Percentiles rank a stretch among this genome's conserved stretches.
Conservation (phyloP, 2,329 filamentous ascomycete genomes). For the Hypomyces perniciosus region DNA sequence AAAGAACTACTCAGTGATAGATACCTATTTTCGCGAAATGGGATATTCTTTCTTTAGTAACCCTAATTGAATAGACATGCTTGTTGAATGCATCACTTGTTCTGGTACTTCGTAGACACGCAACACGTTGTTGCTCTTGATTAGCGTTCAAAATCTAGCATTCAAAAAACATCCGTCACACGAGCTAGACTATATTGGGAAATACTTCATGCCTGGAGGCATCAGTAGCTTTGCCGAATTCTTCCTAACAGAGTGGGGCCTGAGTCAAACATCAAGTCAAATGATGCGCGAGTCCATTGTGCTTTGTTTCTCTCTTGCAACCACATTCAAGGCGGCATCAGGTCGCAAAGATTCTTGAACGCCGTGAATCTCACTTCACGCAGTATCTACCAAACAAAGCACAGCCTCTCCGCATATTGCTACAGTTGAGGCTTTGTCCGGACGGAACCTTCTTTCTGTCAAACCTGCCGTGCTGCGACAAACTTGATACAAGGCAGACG, state of each 20-base stretch:
- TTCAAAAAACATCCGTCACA: background rate
- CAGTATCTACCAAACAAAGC: background rate
- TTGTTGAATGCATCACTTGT: too few species aligned
- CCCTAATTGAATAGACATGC: too few species aligned
- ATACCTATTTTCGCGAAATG: too few species aligned
- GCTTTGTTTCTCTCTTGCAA: slow-evolving; percentile 4
- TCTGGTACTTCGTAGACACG: too few species aligned
- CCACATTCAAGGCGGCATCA: background rate
- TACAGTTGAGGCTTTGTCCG: too few species aligned
- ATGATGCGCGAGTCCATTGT: slow-evolving; percentile 1
- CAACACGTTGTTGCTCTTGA: too few species aligned
- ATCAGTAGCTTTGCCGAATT: slow-evolving; percentile 5
- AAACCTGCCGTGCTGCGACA: too few species aligned
- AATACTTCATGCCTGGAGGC: slow-evolving; percentile 5
- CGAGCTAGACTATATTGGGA: slow-evolving; percentile 6
- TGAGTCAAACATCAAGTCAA: slow-evolving; percentile 9
- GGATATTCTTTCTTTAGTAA: too few species aligned
- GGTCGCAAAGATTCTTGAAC: background rate
- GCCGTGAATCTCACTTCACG: background rate
- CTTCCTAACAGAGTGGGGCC: slow-evolving; percentile 1
- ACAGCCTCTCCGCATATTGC: background rate
- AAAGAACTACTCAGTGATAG: too few species aligned
- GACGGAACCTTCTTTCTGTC: background rate
- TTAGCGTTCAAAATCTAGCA: too few species aligned
- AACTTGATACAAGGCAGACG: too few species aligned